Conservation (phyloP, 202 grass and related monocot genomes). For the Schoenoplectus triqueter region DNA sequence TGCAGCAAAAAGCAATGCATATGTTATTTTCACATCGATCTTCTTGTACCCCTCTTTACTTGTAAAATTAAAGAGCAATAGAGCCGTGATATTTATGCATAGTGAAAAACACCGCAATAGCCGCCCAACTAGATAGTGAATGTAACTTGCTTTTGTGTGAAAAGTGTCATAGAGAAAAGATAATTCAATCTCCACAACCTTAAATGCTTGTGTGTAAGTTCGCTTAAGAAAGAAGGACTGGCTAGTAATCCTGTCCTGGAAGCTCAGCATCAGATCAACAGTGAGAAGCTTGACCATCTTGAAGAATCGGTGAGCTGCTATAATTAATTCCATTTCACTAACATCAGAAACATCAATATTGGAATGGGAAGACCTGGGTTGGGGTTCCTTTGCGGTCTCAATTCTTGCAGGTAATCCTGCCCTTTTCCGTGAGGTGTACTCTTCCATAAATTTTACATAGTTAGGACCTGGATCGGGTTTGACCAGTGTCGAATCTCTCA, state of each 20-base stretch:
- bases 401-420: not conserved
- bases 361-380: not conserved
- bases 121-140: not conserved
- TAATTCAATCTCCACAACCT: not conserved
- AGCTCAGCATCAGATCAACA: not conserved
- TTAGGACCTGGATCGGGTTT: not conserved
- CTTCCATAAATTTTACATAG: constrained; percentile 1
- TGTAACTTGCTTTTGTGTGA: not conserved
- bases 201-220: not conserved
- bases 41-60: not conserved
- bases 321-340: not conserved
- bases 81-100: not conserved
- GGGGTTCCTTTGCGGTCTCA: not conserved
- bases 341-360: not conserved
- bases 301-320: not conserved
- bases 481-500: not conserved
- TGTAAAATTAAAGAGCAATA: not conserved
- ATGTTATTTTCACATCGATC: not conserved
- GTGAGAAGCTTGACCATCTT: not conserved
- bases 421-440: not conserved
- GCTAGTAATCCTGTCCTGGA: not conserved
- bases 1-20: not conserved
- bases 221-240: not conserved
- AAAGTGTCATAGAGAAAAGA: not conserved
- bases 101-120: not conserved